phyloP scores from a whole-genome alignment of 1,139 yeast species.

The Candida glucosophila region DNA sequence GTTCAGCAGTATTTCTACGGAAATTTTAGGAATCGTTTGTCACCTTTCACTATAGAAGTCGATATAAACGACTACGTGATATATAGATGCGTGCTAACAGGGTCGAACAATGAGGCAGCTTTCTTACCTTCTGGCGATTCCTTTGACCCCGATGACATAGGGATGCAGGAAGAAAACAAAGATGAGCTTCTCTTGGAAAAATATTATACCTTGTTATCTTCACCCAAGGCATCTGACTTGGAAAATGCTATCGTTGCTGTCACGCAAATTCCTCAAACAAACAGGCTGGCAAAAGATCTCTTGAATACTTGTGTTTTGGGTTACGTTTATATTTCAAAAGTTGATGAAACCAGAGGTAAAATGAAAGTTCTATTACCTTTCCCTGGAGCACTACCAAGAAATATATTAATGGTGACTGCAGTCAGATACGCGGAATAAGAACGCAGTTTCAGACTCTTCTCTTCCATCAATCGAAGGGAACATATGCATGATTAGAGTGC shows the following conservation, averaged over 20 bases:
- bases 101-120: slow-evolving; percentile 20
- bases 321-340: slow-evolving; percentile 41
- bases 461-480: slow-evolving; percentile 61
- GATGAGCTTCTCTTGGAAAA: slow-evolving; percentile 25
- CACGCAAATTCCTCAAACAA: slow-evolving; percentile 51
- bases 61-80: slow-evolving; percentile 27
- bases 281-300: slow-evolving; percentile 39
- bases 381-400: slow-evolving; percentile 73
- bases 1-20: slow-evolving; percentile 92
- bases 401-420: slow-evolving; percentile 19
- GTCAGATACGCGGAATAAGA: slow-evolving; percentile 23
- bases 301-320: slow-evolving; percentile 60
- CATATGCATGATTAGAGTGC: slow-evolving; percentile 26
- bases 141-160: slow-evolving; percentile 15
- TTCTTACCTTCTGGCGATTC: slow-evolving; percentile 42
- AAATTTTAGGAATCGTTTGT: slow-evolving; percentile 50
- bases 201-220: slow-evolving; percentile 25
- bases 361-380: slow-evolving; percentile 74
- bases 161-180: slow-evolving; percentile 11
- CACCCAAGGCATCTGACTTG: slow-evolving; percentile 46
- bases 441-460: slow-evolving; percentile 1
- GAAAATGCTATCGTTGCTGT: slow-evolving; percentile 73
- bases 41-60: slow-evolving; percentile 55
- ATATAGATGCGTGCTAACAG: slow-evolving; percentile 31
- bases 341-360: slow-evolving; percentile 61